Evolutionary conservation across 805 yeast species (phyloP).

Genomic region (Candida ulmi): DNA sequence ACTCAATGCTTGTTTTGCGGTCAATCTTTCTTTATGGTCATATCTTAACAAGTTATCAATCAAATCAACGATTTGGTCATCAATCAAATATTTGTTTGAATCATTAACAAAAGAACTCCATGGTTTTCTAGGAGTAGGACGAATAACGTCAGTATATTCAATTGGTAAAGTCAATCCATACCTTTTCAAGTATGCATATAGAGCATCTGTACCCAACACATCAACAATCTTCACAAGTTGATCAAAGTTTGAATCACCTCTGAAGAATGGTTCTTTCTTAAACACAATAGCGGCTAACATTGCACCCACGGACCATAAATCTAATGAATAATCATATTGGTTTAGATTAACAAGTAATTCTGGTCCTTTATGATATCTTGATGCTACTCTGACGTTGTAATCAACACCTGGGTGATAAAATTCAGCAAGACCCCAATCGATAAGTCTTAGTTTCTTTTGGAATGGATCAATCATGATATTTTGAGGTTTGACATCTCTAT

Average conservation of each 20-base stretch:
- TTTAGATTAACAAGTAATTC: slow-evolving; percentile 81
- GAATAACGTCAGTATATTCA: slow-evolving; percentile 72
- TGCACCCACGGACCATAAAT: slow-evolving; percentile 92
- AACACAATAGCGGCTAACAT: slow-evolving; percentile 88
- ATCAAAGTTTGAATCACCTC: slow-evolving; percentile 86
- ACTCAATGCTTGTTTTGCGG: slow-evolving; percentile 83
- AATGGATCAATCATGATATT: slow-evolving; percentile 91
- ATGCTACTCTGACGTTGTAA: slow-evolving; percentile 90
- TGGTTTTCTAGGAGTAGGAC: slow-evolving; percentile 72
- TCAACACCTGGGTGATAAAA: slow-evolving; percentile 87
- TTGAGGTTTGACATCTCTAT: slow-evolving; percentile 93
- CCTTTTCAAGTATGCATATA: slow-evolving; percentile 61
- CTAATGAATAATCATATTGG: slow-evolving; percentile 87
- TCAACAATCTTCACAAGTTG: slow-evolving; percentile 86
- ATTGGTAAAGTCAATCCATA: slow-evolving; percentile 66
- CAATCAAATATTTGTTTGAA: slow-evolving; percentile 61
- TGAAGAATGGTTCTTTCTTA: slow-evolving; percentile 87
- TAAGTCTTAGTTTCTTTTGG: slow-evolving; percentile 63
- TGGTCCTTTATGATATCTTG: slow-evolving; percentile 91
- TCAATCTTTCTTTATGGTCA: slow-evolving; percentile 83
- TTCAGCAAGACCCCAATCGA: slow-evolving; percentile 96
- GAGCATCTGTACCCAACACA: slow-evolving; percentile 80
- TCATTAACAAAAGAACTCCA: slow-evolving; percentile 76
- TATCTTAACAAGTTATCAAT: slow-evolving; percentile 74
- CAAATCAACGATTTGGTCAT: slow-evolving; percentile 72